phyloP scores from a whole-genome alignment of 345 rosid species.

The Hirschfeldia incana region DNA sequence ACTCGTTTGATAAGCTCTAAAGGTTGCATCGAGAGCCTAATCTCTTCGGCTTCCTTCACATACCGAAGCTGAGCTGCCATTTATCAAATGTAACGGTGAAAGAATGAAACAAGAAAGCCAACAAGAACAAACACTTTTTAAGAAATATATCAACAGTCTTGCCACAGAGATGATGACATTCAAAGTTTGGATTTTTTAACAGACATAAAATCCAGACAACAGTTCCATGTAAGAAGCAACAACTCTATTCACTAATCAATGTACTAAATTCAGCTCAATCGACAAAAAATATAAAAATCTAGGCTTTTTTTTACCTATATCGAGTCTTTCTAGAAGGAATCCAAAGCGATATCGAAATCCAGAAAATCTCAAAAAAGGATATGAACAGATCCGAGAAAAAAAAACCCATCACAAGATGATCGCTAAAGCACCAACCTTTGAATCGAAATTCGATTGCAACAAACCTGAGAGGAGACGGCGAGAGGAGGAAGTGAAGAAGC shows the following conservation, averaged over 20 bases:
- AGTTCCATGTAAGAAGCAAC: no score
- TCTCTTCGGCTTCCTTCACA: conserved; percentile 79
- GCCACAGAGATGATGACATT: no score
- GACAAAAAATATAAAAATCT: no score
- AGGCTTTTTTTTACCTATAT: no score
- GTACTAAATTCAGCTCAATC: no score
- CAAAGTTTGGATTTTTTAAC: no score
- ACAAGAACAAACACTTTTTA: no score
- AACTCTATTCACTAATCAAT: no score
- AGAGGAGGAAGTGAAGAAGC: conserved; percentile 53
- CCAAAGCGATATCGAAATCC: no score
- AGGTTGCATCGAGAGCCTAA: conserved; percentile 81
- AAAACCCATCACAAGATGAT: conserved; percentile 7
- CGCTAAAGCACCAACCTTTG: conserved; percentile 26
- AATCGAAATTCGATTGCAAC: conserved; percentile 1
- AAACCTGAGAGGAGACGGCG: conserved; percentile 53
- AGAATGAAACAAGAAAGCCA: neutral
- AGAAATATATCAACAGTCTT: no score
- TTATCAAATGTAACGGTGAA: conserved; percentile 3
- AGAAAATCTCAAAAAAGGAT: neutral
- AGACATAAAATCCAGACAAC: no score
- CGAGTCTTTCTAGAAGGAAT: no score
- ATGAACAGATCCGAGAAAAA: conserved; percentile 24
- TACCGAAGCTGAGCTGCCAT: conserved; percentile 59
- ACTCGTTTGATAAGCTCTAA: conserved; percentile 80